Percentiles rank a stretch among this genome's conserved stretches.
phyloP scores from a whole-genome alignment of 2,329 filamentous ascomycete genomes.

The Thyridium curvatum region DNA sequence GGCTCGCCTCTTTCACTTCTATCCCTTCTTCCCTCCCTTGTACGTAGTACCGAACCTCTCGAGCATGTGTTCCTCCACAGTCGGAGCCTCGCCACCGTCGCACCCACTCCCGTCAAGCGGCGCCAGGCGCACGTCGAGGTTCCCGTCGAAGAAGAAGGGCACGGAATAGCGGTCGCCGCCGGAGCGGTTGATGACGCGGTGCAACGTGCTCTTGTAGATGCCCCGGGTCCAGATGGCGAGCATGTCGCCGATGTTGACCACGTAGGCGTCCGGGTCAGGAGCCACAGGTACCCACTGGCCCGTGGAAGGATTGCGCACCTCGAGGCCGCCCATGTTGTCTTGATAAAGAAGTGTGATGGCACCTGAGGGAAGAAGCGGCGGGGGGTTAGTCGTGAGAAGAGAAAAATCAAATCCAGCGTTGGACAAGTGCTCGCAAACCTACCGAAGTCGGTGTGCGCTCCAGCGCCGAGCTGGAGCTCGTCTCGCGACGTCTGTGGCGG shows the following conservation, averaged over 20 bases:
- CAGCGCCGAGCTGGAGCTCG: conserved; percentile 26
- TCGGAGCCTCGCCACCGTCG: conserved; percentile 9
- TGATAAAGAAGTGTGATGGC: conserved; percentile 50
- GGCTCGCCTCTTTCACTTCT: no score
- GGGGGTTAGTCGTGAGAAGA: neutral
- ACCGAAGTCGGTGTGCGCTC: conserved; percentile 50
- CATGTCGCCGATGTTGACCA: conserved; percentile 46
- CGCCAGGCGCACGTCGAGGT: conserved; percentile 31
- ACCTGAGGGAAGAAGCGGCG: conserved; percentile 1
- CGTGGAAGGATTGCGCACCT: conserved; percentile 39
- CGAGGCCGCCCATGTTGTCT: conserved; percentile 40
- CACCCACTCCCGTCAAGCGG: conserved; percentile 20
- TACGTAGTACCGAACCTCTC: conserved; percentile 20
- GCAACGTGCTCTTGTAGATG: conserved; percentile 44
- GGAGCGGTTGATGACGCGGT: conserved; percentile 48
- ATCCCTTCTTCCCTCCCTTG: conserved; percentile 6
- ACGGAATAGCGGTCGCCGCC: conserved; percentile 45
- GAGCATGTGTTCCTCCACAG: conserved; percentile 25
- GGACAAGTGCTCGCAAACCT: neutral
- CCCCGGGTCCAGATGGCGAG: conserved; percentile 44
- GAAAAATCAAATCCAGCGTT: neutral
- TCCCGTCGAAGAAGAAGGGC: conserved; percentile 51
- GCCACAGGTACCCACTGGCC: conserved; percentile 36
- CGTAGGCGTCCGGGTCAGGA: conserved; percentile 37
- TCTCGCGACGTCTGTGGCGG: conserved; percentile 29